A percentile compares a stretch with the other conserved stretches of the same genome.
phyloP scores from a whole-genome alignment of 2,329 filamentous ascomycete genomes.

The Sclerotinia minor region DNA sequence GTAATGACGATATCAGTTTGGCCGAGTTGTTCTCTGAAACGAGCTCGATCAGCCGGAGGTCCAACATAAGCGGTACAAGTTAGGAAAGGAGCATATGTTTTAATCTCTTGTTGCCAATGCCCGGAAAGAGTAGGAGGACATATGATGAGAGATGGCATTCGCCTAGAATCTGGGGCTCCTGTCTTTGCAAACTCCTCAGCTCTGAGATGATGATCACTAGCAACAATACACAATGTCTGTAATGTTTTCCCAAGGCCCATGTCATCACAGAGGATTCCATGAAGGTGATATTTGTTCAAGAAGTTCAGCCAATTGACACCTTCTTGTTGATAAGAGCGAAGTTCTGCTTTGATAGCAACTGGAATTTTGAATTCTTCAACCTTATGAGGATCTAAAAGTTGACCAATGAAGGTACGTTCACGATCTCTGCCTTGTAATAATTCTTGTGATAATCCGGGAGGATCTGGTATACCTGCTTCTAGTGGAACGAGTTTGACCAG shows the following conservation, averaged over 20 bases:
- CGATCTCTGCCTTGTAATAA: constrained; percentile 87
- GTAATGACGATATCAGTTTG: constrained; percentile 92
- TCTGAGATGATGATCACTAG: constrained; percentile 92
- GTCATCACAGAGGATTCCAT: constrained; percentile 97
- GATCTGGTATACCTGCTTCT: constrained; percentile 95
- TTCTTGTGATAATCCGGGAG: constrained; percentile 85
- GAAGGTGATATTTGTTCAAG: constrained; percentile 95
- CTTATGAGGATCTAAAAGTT: constrained; percentile 95
- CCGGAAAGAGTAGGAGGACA: constrained; percentile 95
- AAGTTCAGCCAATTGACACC: constrained; percentile 99
- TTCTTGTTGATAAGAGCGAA: constrained; percentile 96
- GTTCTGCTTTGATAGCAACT: constrained; percentile 93
- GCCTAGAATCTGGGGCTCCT: constrained; percentile 72
- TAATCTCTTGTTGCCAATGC: constrained; percentile 98
- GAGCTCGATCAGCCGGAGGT: constrained; percentile 75
- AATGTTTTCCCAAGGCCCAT: constrained; percentile 99
- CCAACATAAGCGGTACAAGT: constrained; percentile 89
- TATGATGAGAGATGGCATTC: constrained; percentile 87
- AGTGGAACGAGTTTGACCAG: constrained; percentile 95
- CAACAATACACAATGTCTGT: constrained; percentile 96
- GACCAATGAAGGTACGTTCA: constrained; percentile 93
- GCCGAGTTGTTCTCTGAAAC: constrained; percentile 66
- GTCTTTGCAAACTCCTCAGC: constrained; percentile 88
- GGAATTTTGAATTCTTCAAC: constrained; percentile 92
- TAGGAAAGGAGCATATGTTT: constrained; percentile 92